Evolutionary conservation across 331 rosid species (phyloP).

Genomic region (Malus hybrid): DNA sequence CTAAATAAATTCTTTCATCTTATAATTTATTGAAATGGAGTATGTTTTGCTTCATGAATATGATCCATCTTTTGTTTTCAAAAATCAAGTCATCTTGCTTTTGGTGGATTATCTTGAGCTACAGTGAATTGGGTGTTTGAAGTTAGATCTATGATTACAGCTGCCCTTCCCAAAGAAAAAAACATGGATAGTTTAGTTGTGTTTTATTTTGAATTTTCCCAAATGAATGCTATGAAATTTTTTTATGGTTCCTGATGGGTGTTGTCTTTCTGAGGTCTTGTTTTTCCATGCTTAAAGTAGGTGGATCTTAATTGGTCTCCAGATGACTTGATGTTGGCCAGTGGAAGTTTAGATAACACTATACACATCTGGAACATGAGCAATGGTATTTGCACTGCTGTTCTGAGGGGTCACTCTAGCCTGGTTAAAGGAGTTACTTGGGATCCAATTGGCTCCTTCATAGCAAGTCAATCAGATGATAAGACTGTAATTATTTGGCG

Average conservation of each 20-base stretch:
- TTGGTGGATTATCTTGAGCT: background rate
- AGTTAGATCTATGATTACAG: background rate
- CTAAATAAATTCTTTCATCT: background rate
- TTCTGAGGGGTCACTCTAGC: slow-evolving; percentile 98
- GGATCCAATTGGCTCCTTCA: slow-evolving; percentile 98
- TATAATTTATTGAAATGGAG: background rate
- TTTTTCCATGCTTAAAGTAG: slow-evolving; percentile 87
- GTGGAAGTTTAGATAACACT: slow-evolving; percentile 96
- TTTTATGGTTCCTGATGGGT: slow-evolving; percentile 16
- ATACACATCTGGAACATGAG: slow-evolving; percentile 93
- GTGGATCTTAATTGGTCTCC: slow-evolving; percentile 99
- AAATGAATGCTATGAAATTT: background rate
- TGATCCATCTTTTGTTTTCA: background rate
- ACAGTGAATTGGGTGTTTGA: background rate
- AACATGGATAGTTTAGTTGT: background rate
- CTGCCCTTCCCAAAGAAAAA: background rate
- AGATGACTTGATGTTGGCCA: slow-evolving; percentile 91
- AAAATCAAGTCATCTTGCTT: background rate
- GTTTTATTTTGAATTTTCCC: background rate
- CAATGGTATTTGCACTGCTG: slow-evolving; percentile 95
- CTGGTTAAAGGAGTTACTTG: slow-evolving; percentile 96
- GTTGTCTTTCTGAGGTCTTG: slow-evolving; percentile 48
- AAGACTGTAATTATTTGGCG: slow-evolving; percentile 97
- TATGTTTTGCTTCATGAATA: background rate
- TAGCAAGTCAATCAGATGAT: slow-evolving; percentile 99